These are phyloP conservation scores for Aspergillus intermedius DNA, from an alignment of 2,329 filamentous ascomycete genomes.

Conservation along the genomic window DNA sequence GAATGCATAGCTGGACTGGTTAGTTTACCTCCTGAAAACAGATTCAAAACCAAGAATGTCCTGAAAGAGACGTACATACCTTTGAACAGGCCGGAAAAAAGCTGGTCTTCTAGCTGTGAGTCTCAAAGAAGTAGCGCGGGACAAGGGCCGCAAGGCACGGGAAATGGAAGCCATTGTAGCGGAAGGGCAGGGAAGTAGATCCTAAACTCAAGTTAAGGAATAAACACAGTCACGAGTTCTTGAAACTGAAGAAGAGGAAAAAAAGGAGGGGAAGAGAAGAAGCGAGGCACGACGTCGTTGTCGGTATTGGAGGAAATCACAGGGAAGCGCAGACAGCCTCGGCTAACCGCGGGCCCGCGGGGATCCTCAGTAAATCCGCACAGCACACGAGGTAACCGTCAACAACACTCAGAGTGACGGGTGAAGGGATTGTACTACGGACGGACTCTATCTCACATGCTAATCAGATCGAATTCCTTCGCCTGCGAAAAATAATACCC, in stretches of 20 bases:
- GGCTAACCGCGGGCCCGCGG: slow-evolving; percentile 12
- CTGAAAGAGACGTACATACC: slow-evolving; percentile 23
- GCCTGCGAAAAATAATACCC: slow-evolving; percentile 38
- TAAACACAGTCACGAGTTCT: background rate
- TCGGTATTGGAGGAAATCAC: slow-evolving; percentile 3
- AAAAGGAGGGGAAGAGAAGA: background rate
- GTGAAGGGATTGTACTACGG: background rate
- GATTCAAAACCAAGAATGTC: background rate
- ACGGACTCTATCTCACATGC: slow-evolving; percentile 3
- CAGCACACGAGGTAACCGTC: background rate
- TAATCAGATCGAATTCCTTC: slow-evolving; percentile 25
- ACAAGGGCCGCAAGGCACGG: slow-evolving; percentile 42
- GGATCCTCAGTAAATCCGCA: background rate
- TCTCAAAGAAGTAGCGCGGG: slow-evolving; percentile 34
- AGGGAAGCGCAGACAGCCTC: slow-evolving; percentile 9
- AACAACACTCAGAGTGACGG: background rate
- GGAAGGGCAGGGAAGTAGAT: background rate
- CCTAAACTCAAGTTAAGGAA: background rate
- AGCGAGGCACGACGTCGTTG: background rate
- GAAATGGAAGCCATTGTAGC: slow-evolving; percentile 44
- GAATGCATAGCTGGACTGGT: slow-evolving; percentile 43
- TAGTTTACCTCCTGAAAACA: slow-evolving; percentile 15
- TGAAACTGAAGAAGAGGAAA: slow-evolving; percentile 5
- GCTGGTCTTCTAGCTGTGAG: slow-evolving; percentile 33
- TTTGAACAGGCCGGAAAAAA: slow-evolving; percentile 34